A percentile compares a stretch with the other conserved stretches of the same genome.
phyloP scores from a whole-genome alignment of 495 filamentous ascomycete genomes.

The Chlorociboria aeruginascens region DNA sequence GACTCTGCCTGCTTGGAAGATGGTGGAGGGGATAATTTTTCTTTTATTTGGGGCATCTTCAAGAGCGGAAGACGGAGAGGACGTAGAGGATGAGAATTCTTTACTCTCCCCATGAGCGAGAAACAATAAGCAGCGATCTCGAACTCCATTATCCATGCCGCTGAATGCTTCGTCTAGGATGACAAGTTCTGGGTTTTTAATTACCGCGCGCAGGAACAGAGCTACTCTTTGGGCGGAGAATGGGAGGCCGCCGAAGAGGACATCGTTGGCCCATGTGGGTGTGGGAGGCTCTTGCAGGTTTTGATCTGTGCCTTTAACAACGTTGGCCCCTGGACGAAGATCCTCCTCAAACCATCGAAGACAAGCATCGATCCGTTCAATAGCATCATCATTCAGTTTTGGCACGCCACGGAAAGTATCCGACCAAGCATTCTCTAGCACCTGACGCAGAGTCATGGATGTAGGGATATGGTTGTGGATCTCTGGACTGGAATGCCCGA shows the following conservation, averaged over 20 bases:
- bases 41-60: background rate
- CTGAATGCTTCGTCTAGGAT: slow-evolving; percentile 91
- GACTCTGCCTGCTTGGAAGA: slow-evolving; percentile 25
- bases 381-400: slow-evolving; percentile 39
- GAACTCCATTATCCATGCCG: slow-evolving; percentile 71
- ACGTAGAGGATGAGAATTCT: slow-evolving; percentile 17
- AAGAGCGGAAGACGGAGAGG: slow-evolving; percentile 1
- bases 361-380: slow-evolving; percentile 46
- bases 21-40: slow-evolving; percentile 29
- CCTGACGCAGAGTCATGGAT: slow-evolving; percentile 57
- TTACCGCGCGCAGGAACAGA: slow-evolving; percentile 73
- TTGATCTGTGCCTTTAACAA: background rate
- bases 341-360: slow-evolving; percentile 66
- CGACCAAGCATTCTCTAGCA: slow-evolving; percentile 76
- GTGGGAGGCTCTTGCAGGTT: background rate
- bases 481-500: slow-evolving; percentile 89
- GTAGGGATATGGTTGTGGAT: slow-evolving; percentile 88
- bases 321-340: slow-evolving; percentile 40
- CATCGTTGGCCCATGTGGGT: slow-evolving; percentile 56
- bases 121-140: slow-evolving; percentile 74
- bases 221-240: slow-evolving; percentile 72
- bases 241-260: slow-evolving; percentile 60
- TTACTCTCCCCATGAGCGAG: slow-evolving; percentile 48
- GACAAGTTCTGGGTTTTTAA: slow-evolving; percentile 74
- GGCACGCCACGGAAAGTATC: slow-evolving; percentile 73